Percentiles rank a stretch among this genome's conserved stretches.
phyloP scores from a whole-genome alignment of 2,329 filamentous ascomycete species.

The Pezicula carpinea region DNA sequence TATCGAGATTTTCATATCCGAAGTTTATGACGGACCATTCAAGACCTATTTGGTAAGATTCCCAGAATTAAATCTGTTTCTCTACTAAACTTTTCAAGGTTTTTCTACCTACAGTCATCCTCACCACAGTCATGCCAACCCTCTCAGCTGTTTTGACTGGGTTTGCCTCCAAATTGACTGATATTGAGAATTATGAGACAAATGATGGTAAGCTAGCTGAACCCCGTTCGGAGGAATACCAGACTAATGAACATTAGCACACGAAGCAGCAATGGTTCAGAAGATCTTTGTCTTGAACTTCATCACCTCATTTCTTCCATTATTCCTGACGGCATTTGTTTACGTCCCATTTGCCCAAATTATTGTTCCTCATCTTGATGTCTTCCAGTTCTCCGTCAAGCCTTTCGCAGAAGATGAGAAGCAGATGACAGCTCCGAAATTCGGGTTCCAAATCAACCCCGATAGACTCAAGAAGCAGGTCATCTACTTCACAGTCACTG shows the following conservation, averaged over 20 bases:
- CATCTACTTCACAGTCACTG: slow-evolving; percentile 93
- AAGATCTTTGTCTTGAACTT: slow-evolving; percentile 97
- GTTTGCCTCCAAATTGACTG: slow-evolving; percentile 71
- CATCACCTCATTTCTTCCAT: slow-evolving; percentile 88
- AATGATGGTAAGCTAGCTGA: slow-evolving; percentile 50
- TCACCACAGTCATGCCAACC: slow-evolving; percentile 77
- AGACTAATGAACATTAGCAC: slow-evolving; percentile 42
- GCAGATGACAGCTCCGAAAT: slow-evolving; percentile 51
- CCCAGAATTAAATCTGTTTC: neutral
- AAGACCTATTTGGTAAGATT: slow-evolving; percentile 72
- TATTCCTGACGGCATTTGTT: slow-evolving; percentile 89
- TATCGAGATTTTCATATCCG: slow-evolving; percentile 92
- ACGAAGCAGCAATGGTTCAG: slow-evolving; percentile 78
- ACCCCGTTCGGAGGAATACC: neutral
- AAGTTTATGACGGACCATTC: slow-evolving; percentile 85
- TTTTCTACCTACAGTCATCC: slow-evolving; percentile 82
- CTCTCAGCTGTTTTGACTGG: slow-evolving; percentile 70
- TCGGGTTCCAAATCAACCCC: slow-evolving; percentile 76
- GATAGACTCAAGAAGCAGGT: slow-evolving; percentile 82
- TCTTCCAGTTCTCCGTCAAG: slow-evolving; percentile 72
- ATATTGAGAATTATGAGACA: slow-evolving; percentile 90
- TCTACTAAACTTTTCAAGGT: slow-evolving; percentile 44
- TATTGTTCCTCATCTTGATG: slow-evolving; percentile 79
- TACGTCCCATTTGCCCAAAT: slow-evolving; percentile 87
- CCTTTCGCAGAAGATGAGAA: slow-evolving; percentile 73